Conservation (phyloP, 2,329 filamentous ascomycete species). For the Botrytis elliptica region DNA sequence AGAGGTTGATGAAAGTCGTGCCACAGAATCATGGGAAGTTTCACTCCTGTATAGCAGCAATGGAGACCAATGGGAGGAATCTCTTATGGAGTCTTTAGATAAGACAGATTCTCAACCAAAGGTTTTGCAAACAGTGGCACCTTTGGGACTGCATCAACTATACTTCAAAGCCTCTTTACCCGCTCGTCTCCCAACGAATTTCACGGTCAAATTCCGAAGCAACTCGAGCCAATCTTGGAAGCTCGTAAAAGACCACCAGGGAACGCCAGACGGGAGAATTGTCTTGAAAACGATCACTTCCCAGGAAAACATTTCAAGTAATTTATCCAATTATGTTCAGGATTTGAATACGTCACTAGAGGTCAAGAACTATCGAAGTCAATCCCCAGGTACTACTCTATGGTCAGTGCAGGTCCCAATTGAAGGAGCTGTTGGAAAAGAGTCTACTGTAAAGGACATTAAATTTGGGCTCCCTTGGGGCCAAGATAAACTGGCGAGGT, state of each 20-base stretch:
- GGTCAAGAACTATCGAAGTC: constrained; percentile 56
- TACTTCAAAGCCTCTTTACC: constrained; percentile 56
- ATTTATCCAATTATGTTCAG: constrained; percentile 51
- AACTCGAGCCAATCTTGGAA: constrained; percentile 57
- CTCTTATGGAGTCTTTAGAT: constrained; percentile 40
- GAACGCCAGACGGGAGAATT: constrained; percentile 61
- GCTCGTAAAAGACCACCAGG: constrained; percentile 67
- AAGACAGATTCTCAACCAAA: constrained; percentile 44
- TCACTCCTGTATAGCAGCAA: constrained; percentile 70
- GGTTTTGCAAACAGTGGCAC: constrained; percentile 47
- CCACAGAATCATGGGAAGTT: constrained; percentile 65
- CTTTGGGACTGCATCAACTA: constrained; percentile 41
- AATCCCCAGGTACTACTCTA: constrained; percentile 66
- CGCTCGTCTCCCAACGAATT: constrained; percentile 53
- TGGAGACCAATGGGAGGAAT: constrained; percentile 56
- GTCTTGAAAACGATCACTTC: constrained; percentile 48
- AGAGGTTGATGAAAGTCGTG: constrained; percentile 58
- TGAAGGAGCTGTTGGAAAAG: constrained; percentile 52
- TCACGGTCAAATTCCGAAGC: constrained; percentile 70
- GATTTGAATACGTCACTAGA: constrained; percentile 56
- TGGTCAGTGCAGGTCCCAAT: constrained; percentile 65
- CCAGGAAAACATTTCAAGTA: constrained; percentile 31
- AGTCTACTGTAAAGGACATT: constrained; percentile 53
- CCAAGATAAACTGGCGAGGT: constrained; percentile 37
- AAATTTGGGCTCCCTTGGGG: constrained; percentile 40